Percentiles rank a stretch among this genome's conserved stretches.
Conservation (phyloP, 495 filamentous ascomycete species). For the Neurospora discreta region DNA sequence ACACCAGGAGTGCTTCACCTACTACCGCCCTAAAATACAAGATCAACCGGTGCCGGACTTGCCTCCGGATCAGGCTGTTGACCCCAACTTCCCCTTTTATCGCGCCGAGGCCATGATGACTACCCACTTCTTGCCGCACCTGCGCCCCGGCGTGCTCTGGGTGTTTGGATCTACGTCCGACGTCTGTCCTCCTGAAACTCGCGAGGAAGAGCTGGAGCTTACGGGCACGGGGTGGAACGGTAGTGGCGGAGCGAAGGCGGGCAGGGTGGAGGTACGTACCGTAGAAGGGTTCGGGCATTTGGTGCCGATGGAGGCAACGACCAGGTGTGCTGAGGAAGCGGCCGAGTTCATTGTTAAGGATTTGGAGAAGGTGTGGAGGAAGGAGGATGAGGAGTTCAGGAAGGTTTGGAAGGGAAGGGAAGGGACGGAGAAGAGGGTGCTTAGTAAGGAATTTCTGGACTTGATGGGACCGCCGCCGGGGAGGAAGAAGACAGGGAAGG, state of each 20-base stretch:
- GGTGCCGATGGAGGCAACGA: conserved; percentile 69
- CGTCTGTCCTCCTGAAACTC: conserved; percentile 43
- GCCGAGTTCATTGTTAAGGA: conserved; percentile 53
- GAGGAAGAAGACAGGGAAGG: neutral
- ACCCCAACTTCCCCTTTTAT: conserved; percentile 51
- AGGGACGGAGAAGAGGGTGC: conserved; percentile 43
- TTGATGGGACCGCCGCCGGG: conserved; percentile 10
- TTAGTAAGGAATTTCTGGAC: conserved; percentile 25
- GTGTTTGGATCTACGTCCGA: conserved; percentile 60
- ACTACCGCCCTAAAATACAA: conserved; percentile 31
- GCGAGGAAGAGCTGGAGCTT: conserved; percentile 45
- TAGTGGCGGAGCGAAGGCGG: conserved; percentile 51
- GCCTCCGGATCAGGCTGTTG: neutral
- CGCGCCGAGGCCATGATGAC: conserved; percentile 56
- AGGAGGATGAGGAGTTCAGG: conserved; percentile 49
- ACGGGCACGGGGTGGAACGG: conserved; percentile 60
- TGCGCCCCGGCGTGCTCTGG: conserved; percentile 75
- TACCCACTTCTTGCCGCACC: conserved; percentile 50
- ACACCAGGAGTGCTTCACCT: conserved; percentile 50
- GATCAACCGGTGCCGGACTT: neutral
- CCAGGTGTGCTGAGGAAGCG: conserved; percentile 50
- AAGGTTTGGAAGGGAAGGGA: conserved; percentile 36
- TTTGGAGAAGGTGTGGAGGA: conserved; percentile 46
- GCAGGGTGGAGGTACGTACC: conserved; percentile 57
- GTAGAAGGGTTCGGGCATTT: conserved; percentile 66